A percentile compares a stretch with the other conserved stretches of the same genome.
phyloP scores from a whole-genome alignment of 192 early-diverging fungal genomes.

The Coemansia sp. region DNA sequence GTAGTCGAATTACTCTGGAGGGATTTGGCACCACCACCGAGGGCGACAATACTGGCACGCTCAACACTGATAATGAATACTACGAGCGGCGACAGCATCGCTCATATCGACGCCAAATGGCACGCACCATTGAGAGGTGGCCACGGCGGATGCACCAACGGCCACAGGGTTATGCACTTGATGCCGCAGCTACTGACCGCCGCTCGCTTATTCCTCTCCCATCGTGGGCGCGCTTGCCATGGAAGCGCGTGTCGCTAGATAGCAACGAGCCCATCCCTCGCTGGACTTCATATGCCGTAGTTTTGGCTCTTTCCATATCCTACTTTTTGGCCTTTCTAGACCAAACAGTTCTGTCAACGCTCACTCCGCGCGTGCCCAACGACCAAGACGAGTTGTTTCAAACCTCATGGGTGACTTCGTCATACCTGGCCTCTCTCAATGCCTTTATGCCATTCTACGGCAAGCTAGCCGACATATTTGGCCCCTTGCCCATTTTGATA shows the following conservation, averaged over 20 bases:
- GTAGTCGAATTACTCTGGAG: background rate
- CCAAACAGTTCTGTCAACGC: slow-evolving; percentile 71
- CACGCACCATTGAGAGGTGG: slow-evolving; percentile 9
- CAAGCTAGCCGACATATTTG: slow-evolving; percentile 76
- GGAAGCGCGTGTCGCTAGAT: slow-evolving; percentile 44
- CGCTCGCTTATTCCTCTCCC: slow-evolving; percentile 9
- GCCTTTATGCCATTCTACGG: slow-evolving; percentile 71
- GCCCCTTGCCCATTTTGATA: slow-evolving; percentile 50
- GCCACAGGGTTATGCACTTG: background rate
- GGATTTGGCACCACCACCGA: background rate
- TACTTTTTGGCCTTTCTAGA: slow-evolving; percentile 70
- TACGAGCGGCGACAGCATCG: slow-evolving; percentile 10
- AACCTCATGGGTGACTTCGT: slow-evolving; percentile 69
- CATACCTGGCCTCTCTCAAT: slow-evolving; percentile 59
- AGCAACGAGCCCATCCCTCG: slow-evolving; percentile 34
- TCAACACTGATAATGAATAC: slow-evolving; percentile 2
- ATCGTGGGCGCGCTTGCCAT: slow-evolving; percentile 38
- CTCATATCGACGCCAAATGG: slow-evolving; percentile 4
- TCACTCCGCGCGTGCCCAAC: slow-evolving; percentile 62
- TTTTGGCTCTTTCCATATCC: slow-evolving; percentile 42
- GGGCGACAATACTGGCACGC: slow-evolving; percentile 7
- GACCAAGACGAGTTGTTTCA: slow-evolving; percentile 62
- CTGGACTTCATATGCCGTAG: slow-evolving; percentile 38
- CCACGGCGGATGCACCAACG: background rate
- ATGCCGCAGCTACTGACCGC: background rate